These are phyloP conservation scores for Eucalyptus caleyi DNA, from an alignment of 345 rosid species.

Conservation along the genomic window DNA sequence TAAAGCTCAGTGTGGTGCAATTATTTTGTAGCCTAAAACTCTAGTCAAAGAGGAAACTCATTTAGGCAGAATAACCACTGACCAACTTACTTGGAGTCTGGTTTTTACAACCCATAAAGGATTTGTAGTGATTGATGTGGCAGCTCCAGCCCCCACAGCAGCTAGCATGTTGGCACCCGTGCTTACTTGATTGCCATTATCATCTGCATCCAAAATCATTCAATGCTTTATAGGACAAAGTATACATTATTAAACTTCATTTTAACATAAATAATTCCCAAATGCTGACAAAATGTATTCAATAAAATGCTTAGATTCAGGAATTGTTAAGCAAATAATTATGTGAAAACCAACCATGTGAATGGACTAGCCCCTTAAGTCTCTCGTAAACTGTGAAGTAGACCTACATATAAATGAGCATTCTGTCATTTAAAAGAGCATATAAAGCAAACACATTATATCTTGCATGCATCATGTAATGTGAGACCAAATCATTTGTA, in stretches of 20 bases:
- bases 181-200: constrained; percentile 30
- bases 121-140: constrained; percentile 76
- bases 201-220: constrained; percentile 20
- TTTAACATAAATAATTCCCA: background rate
- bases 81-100: constrained; percentile 71
- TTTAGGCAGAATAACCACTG: background rate
- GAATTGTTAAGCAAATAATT: background rate
- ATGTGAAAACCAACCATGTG: constrained; percentile 52
- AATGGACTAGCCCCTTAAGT: constrained; percentile 54
- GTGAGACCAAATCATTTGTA: background rate
- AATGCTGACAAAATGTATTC: background rate
- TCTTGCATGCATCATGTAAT: background rate
- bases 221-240: background rate
- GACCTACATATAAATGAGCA: constrained; percentile 42
- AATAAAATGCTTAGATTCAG: background rate
- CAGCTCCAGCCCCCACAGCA: constrained; percentile 95
- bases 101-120: constrained; percentile 99
- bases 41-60: background rate
- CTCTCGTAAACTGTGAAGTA: constrained; percentile 75
- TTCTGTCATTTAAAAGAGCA: background rate
- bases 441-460: background rate
- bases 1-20: background rate
- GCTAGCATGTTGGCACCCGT: constrained; percentile 76
- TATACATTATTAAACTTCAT: background rate
- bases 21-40: background rate